These are phyloP conservation scores for Sporothrix brunneoviolacea DNA, from an alignment of 2,329 filamentous ascomycete species.

Conservation along the genomic window DNA sequence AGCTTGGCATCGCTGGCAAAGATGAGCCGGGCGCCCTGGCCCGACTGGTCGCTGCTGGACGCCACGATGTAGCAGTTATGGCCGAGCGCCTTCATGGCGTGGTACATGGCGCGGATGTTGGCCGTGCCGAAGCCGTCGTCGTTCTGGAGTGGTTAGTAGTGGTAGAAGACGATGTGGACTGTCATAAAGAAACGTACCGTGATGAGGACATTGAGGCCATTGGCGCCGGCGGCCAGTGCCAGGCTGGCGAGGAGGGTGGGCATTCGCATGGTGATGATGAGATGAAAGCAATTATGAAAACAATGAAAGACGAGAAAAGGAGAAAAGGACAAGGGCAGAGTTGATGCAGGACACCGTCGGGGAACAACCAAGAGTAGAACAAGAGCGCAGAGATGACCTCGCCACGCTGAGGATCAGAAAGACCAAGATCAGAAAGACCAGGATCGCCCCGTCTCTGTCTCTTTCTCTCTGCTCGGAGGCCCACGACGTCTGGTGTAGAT, in stretches of 20 bases:
- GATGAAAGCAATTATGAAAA: no score
- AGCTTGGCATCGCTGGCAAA: constrained; percentile 39
- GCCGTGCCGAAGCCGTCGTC: constrained; percentile 37
- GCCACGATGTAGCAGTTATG: constrained; percentile 48
- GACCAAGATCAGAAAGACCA: no score
- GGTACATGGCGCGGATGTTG: constrained; percentile 35
- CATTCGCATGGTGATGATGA: not conserved
- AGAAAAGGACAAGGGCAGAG: no score
- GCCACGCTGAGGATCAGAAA: no score
- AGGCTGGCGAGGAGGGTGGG: not conserved
- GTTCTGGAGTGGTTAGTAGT: constrained; percentile 17
- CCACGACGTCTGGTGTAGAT: not conserved
- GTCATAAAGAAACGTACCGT: not conserved
- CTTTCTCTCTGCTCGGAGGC: no score
- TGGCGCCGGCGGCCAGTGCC: not conserved
- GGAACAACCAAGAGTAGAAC: no score
- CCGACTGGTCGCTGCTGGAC: constrained; percentile 37
- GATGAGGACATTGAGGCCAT: constrained; percentile 14
- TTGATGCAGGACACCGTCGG: no score
- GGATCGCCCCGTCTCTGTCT: no score
- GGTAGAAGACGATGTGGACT: not conserved
- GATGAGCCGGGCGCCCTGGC: constrained; percentile 36
- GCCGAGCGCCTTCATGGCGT: constrained; percentile 45
- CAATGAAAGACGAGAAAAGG: no score
- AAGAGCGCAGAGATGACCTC: no score